These are phyloP conservation scores for Quambalaria eucalypti DNA, from an alignment of 1,284 basidiomycete species.

Conservation along the genomic window DNA sequence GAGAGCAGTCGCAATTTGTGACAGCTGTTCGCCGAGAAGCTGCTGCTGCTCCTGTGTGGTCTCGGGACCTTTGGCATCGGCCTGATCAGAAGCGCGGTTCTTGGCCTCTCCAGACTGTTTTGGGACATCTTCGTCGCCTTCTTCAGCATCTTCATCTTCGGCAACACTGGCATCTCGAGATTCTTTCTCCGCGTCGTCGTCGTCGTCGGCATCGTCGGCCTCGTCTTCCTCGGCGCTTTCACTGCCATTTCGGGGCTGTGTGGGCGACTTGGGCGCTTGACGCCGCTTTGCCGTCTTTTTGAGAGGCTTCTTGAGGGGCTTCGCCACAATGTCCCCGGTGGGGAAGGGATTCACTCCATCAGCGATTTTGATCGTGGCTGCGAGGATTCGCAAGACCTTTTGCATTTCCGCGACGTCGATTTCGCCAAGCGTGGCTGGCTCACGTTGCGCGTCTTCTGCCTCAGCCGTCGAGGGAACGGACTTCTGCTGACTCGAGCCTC, in stretches of 20 bases:
- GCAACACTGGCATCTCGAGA: no score
- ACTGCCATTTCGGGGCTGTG: background rate
- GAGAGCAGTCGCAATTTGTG: conserved; percentile 57
- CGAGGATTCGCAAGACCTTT: conserved; percentile 18
- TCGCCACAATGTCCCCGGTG: background rate
- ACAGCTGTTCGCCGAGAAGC: conserved; percentile 60
- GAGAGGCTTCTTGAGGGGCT: background rate
- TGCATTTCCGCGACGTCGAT: background rate
- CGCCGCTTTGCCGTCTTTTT: background rate
- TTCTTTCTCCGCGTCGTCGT: conserved; percentile 11
- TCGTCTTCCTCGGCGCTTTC: conserved; percentile 7
- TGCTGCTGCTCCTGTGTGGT: background rate
- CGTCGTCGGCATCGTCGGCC: conserved; percentile 11
- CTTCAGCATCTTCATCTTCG: background rate
- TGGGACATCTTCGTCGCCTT: background rate
- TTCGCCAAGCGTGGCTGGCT: background rate
- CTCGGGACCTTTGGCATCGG: background rate
- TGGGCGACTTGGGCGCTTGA: no score
- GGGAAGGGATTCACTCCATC: conserved; percentile 23
- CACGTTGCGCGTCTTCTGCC: background rate
- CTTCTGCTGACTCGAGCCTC: background rate
- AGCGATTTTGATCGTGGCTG: conserved; percentile 16
- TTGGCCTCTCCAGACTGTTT: background rate
- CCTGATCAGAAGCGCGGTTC: background rate
- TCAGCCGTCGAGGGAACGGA: background rate